Percentiles rank a stretch among this genome's conserved stretches.
phyloP scores from a whole-genome alignment of 2,329 filamentous ascomycete genomes.

The Hymenoscyphus fructigenus region DNA sequence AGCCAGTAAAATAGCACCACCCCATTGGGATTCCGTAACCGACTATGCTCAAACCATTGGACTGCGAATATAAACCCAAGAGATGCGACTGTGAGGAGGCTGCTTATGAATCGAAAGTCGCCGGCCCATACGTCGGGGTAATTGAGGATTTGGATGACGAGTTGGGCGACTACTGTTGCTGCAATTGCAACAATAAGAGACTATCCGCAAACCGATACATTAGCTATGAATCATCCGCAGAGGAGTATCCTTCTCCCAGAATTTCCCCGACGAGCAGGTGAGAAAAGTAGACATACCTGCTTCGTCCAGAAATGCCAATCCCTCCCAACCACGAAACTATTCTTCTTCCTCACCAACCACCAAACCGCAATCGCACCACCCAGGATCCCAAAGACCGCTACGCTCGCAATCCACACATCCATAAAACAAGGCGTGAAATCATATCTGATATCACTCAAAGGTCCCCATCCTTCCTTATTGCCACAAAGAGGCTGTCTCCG shows the following conservation, averaged over 20 bases:
- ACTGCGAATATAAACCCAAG: constrained; percentile 62
- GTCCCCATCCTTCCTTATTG: constrained; percentile 93
- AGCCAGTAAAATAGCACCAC: constrained; percentile 75
- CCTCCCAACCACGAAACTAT: constrained; percentile 67
- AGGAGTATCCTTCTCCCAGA: background rate
- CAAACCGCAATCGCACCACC: constrained; percentile 75
- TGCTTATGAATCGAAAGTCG: constrained; percentile 71
- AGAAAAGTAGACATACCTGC: constrained; percentile 58
- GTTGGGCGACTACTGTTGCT: constrained; percentile 57
- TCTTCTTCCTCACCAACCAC: constrained; percentile 72
- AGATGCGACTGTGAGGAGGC: constrained; percentile 59
- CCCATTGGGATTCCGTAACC: constrained; percentile 67
- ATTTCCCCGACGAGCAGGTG: background rate
- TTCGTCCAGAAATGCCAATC: constrained; percentile 94
- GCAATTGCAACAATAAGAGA: constrained; percentile 57
- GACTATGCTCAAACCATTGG: constrained; percentile 70
- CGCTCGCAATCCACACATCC: constrained; percentile 79
- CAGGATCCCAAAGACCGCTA: constrained; percentile 77
- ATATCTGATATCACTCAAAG: constrained; percentile 80
- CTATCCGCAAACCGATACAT: constrained; percentile 39
- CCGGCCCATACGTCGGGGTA: constrained; percentile 59
- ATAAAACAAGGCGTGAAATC: constrained; percentile 98
- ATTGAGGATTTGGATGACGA: constrained; percentile 59
- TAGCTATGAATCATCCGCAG: constrained; percentile 3
- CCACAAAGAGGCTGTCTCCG: constrained; percentile 72